Evolutionary conservation across 73 alveolate species (phyloP), one percentile per base, ranked within the genome.

Genomic region (Urostyla sp.): DNA sequence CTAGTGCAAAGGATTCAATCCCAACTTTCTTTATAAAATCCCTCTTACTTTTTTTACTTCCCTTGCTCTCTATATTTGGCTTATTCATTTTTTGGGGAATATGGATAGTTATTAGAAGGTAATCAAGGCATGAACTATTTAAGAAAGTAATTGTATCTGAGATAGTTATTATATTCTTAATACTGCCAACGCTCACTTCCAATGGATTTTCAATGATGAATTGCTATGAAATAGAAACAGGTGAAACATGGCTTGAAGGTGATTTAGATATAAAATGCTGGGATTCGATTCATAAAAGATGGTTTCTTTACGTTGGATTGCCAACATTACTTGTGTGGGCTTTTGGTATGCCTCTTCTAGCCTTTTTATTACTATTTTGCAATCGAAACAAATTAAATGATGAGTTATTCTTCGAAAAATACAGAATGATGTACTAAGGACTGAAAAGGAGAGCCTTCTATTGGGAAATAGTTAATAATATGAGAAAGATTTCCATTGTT

Each of bases 321-420:
- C 84, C 85, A 0, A 84, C 75, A 73, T 15, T 84, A n/a, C 13
- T 84, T 16, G 56, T 84, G 43, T 84, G 92, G 92, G 92, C 75
- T 7, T 35, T 74, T 59, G 92, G 88, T 18, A 32, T 61, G 49
- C 92, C 92, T 18, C 69, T 84, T 7, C 23, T 84, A 0, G 78
- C 76, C 7, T 51, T 84, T 3, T 0, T 74, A 20, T 43, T 82
- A n/a, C 21, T 88, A 60, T 51, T 7, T 20, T 30, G 7, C 18
- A 75, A 84, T 30, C 16, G 75, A 36, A 24, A 59, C 46, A 27
- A 50, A 31, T 53, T 84, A 0, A 43, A 45, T 21, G 88, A 84
- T 30, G 79, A 55, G 10, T 5, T 16, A 2, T 31, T 84, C 43
- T 55, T 44, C 26, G 45, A 58, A 21, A 72, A 69, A 32, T 74